These are phyloP conservation scores for Candida neerlandica DNA, from an alignment of 1,139 yeast genomes.

Conservation along the genomic window DNA sequence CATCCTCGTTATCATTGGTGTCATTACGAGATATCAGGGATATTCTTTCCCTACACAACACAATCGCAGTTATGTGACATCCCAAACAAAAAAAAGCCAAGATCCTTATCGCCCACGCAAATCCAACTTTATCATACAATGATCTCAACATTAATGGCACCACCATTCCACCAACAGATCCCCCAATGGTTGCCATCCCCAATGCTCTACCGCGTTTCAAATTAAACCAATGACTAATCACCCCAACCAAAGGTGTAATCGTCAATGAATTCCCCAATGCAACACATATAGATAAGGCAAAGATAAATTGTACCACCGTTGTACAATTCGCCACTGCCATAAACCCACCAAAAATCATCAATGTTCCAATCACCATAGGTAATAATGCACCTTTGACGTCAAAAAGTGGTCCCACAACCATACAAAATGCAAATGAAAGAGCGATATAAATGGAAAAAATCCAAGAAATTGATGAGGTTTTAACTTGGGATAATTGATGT, in stretches of 20 bases:
- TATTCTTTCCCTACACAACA: slow-evolving; percentile 14
- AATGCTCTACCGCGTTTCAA: slow-evolving; percentile 37
- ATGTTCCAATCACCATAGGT: slow-evolving; percentile 29
- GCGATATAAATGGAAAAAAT: slow-evolving; percentile 40
- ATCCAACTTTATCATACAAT: slow-evolving; percentile 34
- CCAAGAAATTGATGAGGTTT: slow-evolving; percentile 32
- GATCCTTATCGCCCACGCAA: slow-evolving; percentile 38
- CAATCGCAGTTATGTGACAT: slow-evolving; percentile 23
- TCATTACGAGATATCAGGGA: background rate
- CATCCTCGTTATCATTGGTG: background rate
- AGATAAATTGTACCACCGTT: slow-evolving; percentile 36
- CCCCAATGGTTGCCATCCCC: slow-evolving; percentile 43
- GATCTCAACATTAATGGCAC: slow-evolving; percentile 37
- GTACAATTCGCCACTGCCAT: slow-evolving; percentile 36
- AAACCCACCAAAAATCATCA: slow-evolving; percentile 33
- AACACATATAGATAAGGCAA: slow-evolving; percentile 36
- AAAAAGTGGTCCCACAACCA: slow-evolving; percentile 40
- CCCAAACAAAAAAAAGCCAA: slow-evolving; percentile 36
- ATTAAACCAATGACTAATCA: slow-evolving; percentile 42
- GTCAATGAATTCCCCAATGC: slow-evolving; percentile 39
- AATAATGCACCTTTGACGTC: slow-evolving; percentile 35
- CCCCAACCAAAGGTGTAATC: slow-evolving; percentile 41
- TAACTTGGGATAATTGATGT: slow-evolving; percentile 30
- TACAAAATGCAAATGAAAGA: slow-evolving; percentile 33
- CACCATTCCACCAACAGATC: slow-evolving; percentile 41